Evolutionary conservation across 1,139 yeast genomes (phyloP), one percentile per base, ranked within the genome.

Genomic region (Geotrichum siamense): DNA sequence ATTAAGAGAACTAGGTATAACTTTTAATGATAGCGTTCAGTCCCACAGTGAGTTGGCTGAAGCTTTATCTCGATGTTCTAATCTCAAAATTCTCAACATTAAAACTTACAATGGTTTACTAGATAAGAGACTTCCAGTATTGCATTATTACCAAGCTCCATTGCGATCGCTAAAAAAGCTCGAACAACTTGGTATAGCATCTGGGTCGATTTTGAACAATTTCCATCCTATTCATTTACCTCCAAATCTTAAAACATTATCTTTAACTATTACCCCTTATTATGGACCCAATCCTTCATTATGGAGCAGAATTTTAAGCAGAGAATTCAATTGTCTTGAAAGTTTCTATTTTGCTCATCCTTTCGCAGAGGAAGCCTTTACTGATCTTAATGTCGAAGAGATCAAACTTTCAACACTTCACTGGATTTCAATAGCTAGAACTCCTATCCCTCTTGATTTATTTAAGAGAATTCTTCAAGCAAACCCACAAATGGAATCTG

Each of bases 71-170:
- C 39, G 36, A 9, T 43, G 47, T 19, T 39, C 34, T 23, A 43
- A 43, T 30, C 43, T 43, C 22, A 43, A 43, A 30, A 43, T 43
- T 25, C 47, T 43, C 47, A 43, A 43, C 37, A 43, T 43, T n/a
- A 43, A 43, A 21, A 43, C 47, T 9, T 43, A 43, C 32, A 43
- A 39, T 21, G 47, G 47, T 19, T 40, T 29, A 28, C 9, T 43
- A 12, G 47, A 43, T 23, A 42, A 42, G 8, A 41, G 47, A 16
- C 43, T 43, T 8, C 47, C 47, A 19, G 47, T 43, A 10, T 28
- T 43, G 37, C 47, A 43, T 39, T 39, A 43, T 27, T 43, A 43
- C 31, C 47, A 43, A 38, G 38, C 43, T 19, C 47, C 47, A 8
- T 25, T 43, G 19, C 39, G 47, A 23, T 43, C 35, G 13, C 22